Evolutionary conservation across 805 yeast genomes (phyloP), one percentile per base, ranked within the genome.

Genomic region (Cyberlindnera samutprakarnensis): DNA sequence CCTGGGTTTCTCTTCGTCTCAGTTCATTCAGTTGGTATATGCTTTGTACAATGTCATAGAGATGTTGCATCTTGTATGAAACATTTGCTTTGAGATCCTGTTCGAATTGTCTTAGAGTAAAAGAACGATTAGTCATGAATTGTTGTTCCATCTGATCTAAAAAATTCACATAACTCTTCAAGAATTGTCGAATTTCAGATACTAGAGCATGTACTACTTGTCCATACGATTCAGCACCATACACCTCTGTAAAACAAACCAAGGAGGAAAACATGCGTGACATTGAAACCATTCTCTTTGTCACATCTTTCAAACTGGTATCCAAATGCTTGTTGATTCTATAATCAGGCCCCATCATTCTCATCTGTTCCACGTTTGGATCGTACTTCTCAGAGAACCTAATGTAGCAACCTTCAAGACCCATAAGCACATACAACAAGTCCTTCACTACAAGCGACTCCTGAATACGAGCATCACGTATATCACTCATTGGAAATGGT

Each of bases 371-470:
- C 9, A 41, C 23, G 13, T 33, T 28, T 0, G 77, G 75, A 44
- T 75, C 72, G 47, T 72, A 84, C 14, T 66, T 62, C 26, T 74
- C 80, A 20, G 78, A 68, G 49, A 70, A 85, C 27, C 87, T 62
- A 22, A 90, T 72, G 48, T 81, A 85, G 14, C 66, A 64, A 1
- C 96, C 96, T 53, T 87, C 95, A 18, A 68, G 56, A 0, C 94
- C 94, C 20, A 76, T 44, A 11, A 92, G 52, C 2, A 83, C 78
- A 44, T 68, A 69, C 14, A 86, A 46, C 8, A 87, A 51, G 52
- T 90, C 98, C 36, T 72, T 66, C 12, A 81, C 62, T 1, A 92
- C 67, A 17, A 78, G 64, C 0, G 83, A 78, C 51, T 87, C 95
- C 51, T 86, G 95, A 4, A 68, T 66, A 29, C 69, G 62, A 4